Percentiles rank a stretch among this genome's conserved stretches.
phyloP scores from a whole-genome alignment of 805 yeast genomes.

The Lachancea thermotolerans region DNA sequence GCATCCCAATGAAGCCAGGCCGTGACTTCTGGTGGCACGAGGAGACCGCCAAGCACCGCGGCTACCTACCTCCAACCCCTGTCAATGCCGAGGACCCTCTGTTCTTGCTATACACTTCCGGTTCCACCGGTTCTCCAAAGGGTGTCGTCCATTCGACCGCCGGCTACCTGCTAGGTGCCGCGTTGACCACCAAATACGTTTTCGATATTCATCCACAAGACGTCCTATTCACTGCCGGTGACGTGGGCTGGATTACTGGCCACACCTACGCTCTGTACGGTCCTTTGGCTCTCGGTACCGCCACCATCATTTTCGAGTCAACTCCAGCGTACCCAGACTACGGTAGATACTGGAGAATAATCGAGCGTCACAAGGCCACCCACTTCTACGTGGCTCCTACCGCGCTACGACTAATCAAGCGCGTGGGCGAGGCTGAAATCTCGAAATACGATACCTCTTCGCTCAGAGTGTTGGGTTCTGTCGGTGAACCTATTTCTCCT shows the following conservation, averaged over 20 bases:
- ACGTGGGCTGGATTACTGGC: conserved; percentile 99
- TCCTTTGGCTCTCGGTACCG: conserved; percentile 80
- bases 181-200: conserved; percentile 83
- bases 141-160: conserved; percentile 95
- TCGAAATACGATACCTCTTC: conserved; percentile 74
- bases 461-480: conserved; percentile 91
- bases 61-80: conserved; percentile 80
- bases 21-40: conserved; percentile 97
- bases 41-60: conserved; percentile 71
- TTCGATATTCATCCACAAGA: conserved; percentile 90
- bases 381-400: conserved; percentile 99
- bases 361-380: conserved; percentile 83
- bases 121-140: conserved; percentile 97
- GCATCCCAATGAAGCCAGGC: conserved; percentile 64
- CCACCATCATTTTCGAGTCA: conserved; percentile 91
- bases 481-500: conserved; percentile 97
- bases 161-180: conserved; percentile 90
- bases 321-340: conserved; percentile 96
- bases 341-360: conserved; percentile 95
- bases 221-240: conserved; percentile 92
- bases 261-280: conserved; percentile 95
- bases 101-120: conserved; percentile 92
- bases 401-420: conserved; percentile 81
- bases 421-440: conserved; percentile 84
- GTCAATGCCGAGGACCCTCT: conserved; percentile 91